phyloP scores from a whole-genome alignment of 495 filamentous ascomycete species.

The Haplographium delicatum region DNA sequence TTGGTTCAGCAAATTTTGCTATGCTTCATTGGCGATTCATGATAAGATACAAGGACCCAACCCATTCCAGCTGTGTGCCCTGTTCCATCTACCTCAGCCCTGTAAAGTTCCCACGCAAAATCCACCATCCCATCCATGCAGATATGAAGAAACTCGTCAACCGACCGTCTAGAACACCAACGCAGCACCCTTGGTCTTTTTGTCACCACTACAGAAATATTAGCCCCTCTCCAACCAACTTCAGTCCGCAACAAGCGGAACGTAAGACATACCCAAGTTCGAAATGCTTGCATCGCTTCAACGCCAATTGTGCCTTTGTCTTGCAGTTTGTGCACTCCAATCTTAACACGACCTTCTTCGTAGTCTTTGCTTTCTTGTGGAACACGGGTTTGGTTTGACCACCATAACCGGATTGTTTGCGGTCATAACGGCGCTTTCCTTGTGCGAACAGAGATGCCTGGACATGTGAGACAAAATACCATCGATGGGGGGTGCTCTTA shows the following conservation, averaged over 20 bases:
- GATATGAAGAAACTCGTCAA: slow-evolving; percentile 12
- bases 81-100: slow-evolving; percentile 4
- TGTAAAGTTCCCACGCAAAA: slow-evolving; percentile 20
- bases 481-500: not conserved
- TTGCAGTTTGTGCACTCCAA: slow-evolving; percentile 96
- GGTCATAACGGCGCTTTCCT: slow-evolving; percentile 99
- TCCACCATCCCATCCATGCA: slow-evolving; percentile 22
- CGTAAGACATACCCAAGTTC: slow-evolving; percentile 79
- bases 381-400: slow-evolving; percentile 99
- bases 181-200: slow-evolving; percentile 99
- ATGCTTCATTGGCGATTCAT: slow-evolving; percentile 21
- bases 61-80: slow-evolving; percentile 9
- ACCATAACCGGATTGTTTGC: slow-evolving; percentile 99
- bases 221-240: slow-evolving; percentile 8
- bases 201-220: slow-evolving; percentile 77
- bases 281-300: slow-evolving; percentile 99
- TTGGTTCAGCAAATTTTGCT: slow-evolving; percentile 25
- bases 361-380: slow-evolving; percentile 99
- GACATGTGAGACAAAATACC: slow-evolving; percentile 9
- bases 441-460: slow-evolving; percentile 91
- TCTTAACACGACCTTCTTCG: slow-evolving; percentile 98
- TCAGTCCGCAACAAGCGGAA: too few species aligned
- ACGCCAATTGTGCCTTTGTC: slow-evolving; percentile 93
- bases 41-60: slow-evolving; percentile 24
- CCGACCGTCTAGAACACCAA: slow-evolving; percentile 76